Evolutionary conservation across 768 basidiomycete genomes (phyloP), one percentile per base, ranked within the genome.

Genomic region (Auriscalpium microsporum): DNA sequence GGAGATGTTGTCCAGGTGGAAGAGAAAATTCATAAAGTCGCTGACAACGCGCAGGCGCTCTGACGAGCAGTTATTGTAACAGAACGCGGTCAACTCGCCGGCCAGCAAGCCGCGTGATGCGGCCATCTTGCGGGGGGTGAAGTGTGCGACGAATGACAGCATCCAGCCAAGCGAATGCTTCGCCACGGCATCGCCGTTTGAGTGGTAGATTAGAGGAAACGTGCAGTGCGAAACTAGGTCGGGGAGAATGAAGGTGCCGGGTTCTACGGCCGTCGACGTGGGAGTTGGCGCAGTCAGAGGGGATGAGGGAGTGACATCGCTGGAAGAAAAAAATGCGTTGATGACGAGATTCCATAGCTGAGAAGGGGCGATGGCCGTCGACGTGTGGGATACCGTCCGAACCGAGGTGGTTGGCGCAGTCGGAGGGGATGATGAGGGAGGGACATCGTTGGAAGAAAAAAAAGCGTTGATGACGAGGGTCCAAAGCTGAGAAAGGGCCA

Each of bases 1-100:
- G 19, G 86, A 88, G 56, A 90, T 74, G 65, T 90, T 82, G 72
- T 90, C 86, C 56, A 87, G 75, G 64, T 87, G 84, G 72, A 90
- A 90, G 52, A 90, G 78, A 66, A 81, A 89, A 60, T 80, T 85
- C 64, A 88, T 74, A 69, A 85, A 90, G 69, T 90, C 87, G 66
- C 82, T 83, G 75, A 81, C 83, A 49, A 83, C 80, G 44, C 86
- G 78, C 48, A 90, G 75, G 64, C 85, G 81, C 8, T 76, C 74
- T 64, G 75, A 80, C 14, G 77, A 77, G 33, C 78, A 78, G 48
- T 78, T 70, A n/a, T 85, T 69, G 56, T 78, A 87, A 70, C 78
- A 82, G 80, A 83, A 81, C 47, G 83, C 75, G 16, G 85, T 80
- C 58, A 91, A 78, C 50, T 79, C 77, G 44, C 88, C 88, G 42